Base-by-base conservation (phyloP, 1,139 yeast species). In the Yamadazyma triangularis region DNA sequence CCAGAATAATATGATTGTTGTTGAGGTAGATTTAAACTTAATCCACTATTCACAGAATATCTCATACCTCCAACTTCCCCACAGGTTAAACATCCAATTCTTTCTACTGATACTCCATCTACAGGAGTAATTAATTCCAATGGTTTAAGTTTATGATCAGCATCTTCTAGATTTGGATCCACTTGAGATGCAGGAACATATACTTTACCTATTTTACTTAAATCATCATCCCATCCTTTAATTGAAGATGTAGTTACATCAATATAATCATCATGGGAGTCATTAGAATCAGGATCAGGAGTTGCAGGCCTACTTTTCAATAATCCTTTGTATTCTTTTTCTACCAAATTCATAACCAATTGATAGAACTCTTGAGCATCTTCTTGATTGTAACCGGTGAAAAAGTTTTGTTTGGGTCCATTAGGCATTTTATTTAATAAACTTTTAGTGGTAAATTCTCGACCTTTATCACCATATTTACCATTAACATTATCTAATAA, bases 321-420 rank as follows among this genome's bases (percentile, higher is more conserved):
- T 25, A 44, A 39, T 16, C 46, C 51, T 35, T 64, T 66, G 44
- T 58, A 65, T 39, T 87, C 94, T 31, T 71, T 73, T 52, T 87
- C 96, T 30, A 87, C 62, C 32, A 83, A 74, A 26, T 73, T 69
- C 69, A 87, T 69, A 4, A 87, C 73, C 39, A 84, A 74, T 53
- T 87, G 96, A 59, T 87, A 87, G 48, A 87, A 87, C 53, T 87
- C 96, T 56, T 88, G 96, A 0, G 96, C 96, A 57, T 87, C 96
- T 55, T 87, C 96, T 56, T 87, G 96, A 47, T 84, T 87, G 49
- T 86, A 85, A 1, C 95, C 91, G 28, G 79, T 58, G 48, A 87
- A 78, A 40, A 87, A 71, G 50, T 80, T 79, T 45, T 79, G 82
- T 45, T 77, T 79, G 5, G 94, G 89, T 0, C 89, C 83, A 48